Evolutionary conservation across 1,139 yeast genomes (phyloP).

Genomic region (Protomyces gravidus): DNA sequence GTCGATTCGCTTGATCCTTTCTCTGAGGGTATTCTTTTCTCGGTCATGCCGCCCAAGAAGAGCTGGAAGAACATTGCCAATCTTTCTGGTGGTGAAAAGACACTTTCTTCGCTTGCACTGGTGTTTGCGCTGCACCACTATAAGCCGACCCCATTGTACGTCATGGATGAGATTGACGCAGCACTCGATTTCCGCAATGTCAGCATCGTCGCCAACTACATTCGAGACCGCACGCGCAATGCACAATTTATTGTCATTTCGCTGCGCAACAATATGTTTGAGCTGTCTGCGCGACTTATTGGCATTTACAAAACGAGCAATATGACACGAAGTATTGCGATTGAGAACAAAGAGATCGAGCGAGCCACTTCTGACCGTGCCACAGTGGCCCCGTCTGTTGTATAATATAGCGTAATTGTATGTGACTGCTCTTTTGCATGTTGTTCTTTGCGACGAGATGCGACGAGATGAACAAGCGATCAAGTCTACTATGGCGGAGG

Average conservation of each 20-base stretch:
- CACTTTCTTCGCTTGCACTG: conserved; percentile 86
- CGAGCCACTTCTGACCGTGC: background rate
- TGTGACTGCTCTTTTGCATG: background rate
- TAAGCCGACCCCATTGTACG: conserved; percentile 95
- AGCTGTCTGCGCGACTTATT: conserved; percentile 84
- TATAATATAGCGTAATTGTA: background rate
- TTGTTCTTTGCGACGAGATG: too few species aligned
- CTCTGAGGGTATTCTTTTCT: conserved; percentile 90
- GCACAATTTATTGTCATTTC: conserved; percentile 97
- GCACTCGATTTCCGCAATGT: conserved; percentile 96
- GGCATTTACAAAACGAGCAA: conserved; percentile 93
- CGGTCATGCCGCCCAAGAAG: conserved; percentile 99
- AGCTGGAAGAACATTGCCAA: conserved; percentile 95
- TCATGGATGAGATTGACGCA: conserved; percentile 99
- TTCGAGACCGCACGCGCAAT: conserved; percentile 88
- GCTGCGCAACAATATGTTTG: conserved; percentile 94
- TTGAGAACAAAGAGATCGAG: conserved; percentile 17
- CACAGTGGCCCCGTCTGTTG: background rate
- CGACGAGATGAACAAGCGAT: too few species aligned
- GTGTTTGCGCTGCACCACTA: conserved; percentile 95
- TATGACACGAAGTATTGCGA: conserved; percentile 44
- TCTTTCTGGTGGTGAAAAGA: conserved; percentile 96
- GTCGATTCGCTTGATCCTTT: conserved; percentile 98
- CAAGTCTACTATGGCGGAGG: background rate
- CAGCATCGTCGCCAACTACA: conserved; percentile 93